Percentiles rank a stretch among this genome's conserved stretches.
These are phyloP conservation scores for Aegilops sharonensis DNA, from an alignment of 176 grass and related monocot genomes.

Conservation along the genomic window DNA sequence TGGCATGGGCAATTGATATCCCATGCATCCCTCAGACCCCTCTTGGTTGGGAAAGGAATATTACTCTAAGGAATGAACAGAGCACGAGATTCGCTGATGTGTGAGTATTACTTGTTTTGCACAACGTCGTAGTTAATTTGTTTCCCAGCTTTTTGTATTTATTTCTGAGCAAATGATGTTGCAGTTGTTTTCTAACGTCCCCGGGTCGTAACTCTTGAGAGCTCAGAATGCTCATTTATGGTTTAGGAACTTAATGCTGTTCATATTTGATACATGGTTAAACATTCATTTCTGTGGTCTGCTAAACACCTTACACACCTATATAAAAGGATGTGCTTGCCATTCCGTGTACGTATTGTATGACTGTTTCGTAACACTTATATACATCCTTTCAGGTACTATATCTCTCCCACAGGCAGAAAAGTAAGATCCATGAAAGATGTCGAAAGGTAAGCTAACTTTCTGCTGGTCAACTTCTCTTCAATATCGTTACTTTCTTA, in stretches of 20 bases:
- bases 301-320: not conserved
- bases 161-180: not conserved
- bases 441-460: constrained; percentile 35
- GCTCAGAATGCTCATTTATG: not conserved
- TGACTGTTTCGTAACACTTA: not conserved
- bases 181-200: not conserved
- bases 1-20: constrained; percentile 74
- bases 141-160: not conserved
- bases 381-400: constrained; percentile 53
- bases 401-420: constrained; percentile 40
- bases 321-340: not conserved
- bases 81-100: constrained; percentile 70
- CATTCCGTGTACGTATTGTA: not conserved
- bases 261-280: not conserved
- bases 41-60: constrained; percentile 63
- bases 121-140: not conserved
- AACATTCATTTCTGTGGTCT: not conserved
- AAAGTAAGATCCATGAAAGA: constrained; percentile 34
- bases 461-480: not conserved
- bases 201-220: not conserved
- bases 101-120: constrained; percentile 34
- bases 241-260: not conserved
- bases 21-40: constrained; percentile 51
- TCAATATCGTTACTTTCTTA: constrained; percentile 6
- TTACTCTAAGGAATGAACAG: constrained; percentile 63